These are phyloP conservation scores for Aspergillus hancockii DNA, from an alignment of 495 filamentous ascomycete genomes.

Conservation along the genomic window DNA sequence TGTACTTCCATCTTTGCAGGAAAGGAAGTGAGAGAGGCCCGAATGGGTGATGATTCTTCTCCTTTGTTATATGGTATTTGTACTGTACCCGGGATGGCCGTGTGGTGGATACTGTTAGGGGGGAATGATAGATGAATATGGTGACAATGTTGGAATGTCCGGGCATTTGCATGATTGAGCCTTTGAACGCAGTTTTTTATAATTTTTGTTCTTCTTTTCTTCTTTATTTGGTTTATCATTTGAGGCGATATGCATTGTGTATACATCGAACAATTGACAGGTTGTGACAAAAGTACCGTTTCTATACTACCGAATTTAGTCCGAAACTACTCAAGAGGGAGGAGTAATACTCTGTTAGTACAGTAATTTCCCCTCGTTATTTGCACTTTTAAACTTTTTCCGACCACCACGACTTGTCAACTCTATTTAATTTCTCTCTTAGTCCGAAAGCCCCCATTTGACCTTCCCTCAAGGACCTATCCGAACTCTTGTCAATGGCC, in stretches of 20 bases:
- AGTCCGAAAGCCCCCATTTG: too few species aligned
- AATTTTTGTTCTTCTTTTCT: neutral
- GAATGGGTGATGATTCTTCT: neutral
- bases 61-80: neutral
- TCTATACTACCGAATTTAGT: too few species aligned
- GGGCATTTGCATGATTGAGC: constrained; percentile 2
- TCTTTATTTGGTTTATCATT: neutral
- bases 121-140: neutral
- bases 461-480: too few species aligned
- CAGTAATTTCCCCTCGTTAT: too few species aligned
- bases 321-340: too few species aligned
- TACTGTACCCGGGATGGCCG: neutral
- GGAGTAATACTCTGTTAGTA: too few species aligned
- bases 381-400: too few species aligned
- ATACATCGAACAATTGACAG: too few species aligned
- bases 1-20: neutral
- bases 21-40: neutral
- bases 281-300: too few species aligned
- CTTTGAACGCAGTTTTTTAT: neutral
- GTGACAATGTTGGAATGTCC: neutral
- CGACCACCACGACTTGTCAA: too few species aligned
- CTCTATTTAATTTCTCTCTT: too few species aligned
- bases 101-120: neutral
- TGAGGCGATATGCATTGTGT: neutral
- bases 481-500: constrained; percentile 37